Percentiles rank a stretch among this genome's conserved stretches.
These are phyloP conservation scores for Nigrograna mackinnonii DNA, from an alignment of 2,329 filamentous ascomycete genomes.

Conservation along the genomic window DNA sequence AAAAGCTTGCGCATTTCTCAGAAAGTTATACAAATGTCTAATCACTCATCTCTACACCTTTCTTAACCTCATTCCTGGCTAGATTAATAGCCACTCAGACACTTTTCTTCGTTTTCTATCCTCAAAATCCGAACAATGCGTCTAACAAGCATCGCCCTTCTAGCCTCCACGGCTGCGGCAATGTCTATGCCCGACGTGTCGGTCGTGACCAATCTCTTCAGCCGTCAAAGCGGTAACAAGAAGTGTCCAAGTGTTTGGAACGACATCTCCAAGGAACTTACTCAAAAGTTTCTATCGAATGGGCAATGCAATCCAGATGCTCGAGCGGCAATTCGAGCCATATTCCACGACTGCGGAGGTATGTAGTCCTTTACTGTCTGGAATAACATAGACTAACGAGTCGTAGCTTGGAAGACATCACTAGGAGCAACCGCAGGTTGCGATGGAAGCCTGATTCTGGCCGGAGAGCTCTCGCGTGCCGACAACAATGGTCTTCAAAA, in stretches of 20 bases:
- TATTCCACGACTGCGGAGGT: neutral
- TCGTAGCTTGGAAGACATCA: neutral
- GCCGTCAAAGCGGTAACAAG: too few relatives aligned
- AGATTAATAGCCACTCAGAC: too few relatives aligned
- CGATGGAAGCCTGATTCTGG: neutral
- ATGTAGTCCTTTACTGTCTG: neutral
- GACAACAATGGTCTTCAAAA: neutral
- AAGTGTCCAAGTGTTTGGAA: conserved; percentile 9
- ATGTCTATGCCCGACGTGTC: too few relatives aligned
- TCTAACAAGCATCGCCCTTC: too few relatives aligned
- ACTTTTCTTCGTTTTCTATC: too few relatives aligned
- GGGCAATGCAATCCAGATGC: neutral
- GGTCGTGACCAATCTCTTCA: too few relatives aligned
- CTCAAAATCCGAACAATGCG: too few relatives aligned
- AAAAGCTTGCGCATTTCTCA: too few relatives aligned
- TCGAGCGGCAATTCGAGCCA: neutral
- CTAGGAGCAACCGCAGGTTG: neutral
- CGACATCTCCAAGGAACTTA: conserved; percentile 3
- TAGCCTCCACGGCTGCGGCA: too few relatives aligned
- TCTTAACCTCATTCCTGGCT: too few relatives aligned
- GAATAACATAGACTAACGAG: neutral
- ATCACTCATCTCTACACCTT: too few relatives aligned
- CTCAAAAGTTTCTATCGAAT: neutral
- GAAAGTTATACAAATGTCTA: too few relatives aligned
- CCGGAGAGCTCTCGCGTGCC: neutral